Evolutionary conservation across 129 eudicot species (phyloP), one percentile per base, ranked within the genome.

Genomic region (Escallonia rubra): DNA sequence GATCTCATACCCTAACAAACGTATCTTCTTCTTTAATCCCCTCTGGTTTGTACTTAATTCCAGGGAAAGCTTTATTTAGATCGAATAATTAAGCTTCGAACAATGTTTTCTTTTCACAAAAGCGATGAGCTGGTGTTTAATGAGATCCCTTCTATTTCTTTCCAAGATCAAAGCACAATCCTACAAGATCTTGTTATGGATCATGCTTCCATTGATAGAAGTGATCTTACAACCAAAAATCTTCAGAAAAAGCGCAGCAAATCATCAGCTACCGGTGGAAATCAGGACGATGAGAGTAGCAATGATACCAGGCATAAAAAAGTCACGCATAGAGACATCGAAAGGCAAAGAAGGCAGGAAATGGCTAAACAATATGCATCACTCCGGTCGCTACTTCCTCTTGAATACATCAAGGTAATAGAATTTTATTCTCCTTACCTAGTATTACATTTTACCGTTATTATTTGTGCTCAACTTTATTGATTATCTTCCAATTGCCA

Each of bases 331-430:
- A 68, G 96, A 63, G 90, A 83, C 63, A 71, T 83, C 9, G 96
- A 89, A 72, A 72, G 79, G 56, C 81, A 78, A 52, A 74, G 96
- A 45, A 78, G 96, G 67, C 85, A 82, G 71, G 90, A 85, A 78
- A 89, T 89, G 96, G 63, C 86, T 49, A 66, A 72, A 15, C 85
- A 83, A 52, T 79, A 78, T 69, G 85, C 85, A 23, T 81, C 90
- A 12, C 93, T 89, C 44, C 72, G 90, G 10, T 77, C 84, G 41
- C 71, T 89, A 66, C 92, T 89, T 41, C 96, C 96, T 62, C 79
- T 80, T 7, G 87, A 85, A 39, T 79, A 72, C 44, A 64, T 85
- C 59, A 86, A 81, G 93, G 96, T 89, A 39, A 57, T 6, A 6
- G 11, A 43, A 8, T 3, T 34, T 59, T 62, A 10, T 47, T 8